Evolutionary conservation across 192 early-diverging fungal species (phyloP), one percentile per base, ranked within the genome.

Genomic region (Irineochytrium annulatum): DNA sequence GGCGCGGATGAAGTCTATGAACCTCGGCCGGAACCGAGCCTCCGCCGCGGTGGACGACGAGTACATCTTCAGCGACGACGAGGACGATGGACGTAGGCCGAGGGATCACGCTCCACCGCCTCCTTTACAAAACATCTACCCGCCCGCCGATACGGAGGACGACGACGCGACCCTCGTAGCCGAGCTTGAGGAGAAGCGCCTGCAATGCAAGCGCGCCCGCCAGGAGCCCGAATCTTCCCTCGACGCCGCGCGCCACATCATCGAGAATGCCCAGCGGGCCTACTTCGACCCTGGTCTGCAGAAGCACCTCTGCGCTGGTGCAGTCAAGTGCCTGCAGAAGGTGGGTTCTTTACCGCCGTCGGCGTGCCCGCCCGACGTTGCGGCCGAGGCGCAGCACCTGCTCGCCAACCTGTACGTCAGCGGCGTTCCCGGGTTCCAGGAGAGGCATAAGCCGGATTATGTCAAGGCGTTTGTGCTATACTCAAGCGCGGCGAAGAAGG

Each of bases 401-500:
- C 71, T 91, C 13, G 89, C 82, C 20, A 82, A 88, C 34, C 75
- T 85, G 34, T 86, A 81, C 64, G 81, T 85, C 41, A 79, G 76
- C 31, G 89, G 86, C 19, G 68, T 89, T n/a, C 75, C 75, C 1
- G 68, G 65, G 6, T 71, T 77, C 31, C 77, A 76, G 35, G 71
- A 76, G 60, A 80, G 77, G 52, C 73, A 77, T 4, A 88, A 85
- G 53, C 80, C 83, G 6, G 85, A 89, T 56, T 86, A 84, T 49
- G 75, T 82, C 20, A 90, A 87, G 19, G 76, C 76, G 2, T 77
- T 72, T 63, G 43, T 43, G 5, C 1, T 73, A 32, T 91, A 86
- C 75, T 76, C 81, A n/a, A 82, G 81, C 49, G 85, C 87, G 3
- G 79, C 85, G 19, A 90, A 88, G 59, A 81, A 88, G 57, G 82